phyloP scores from a whole-genome alignment of 2,329 filamentous ascomycete genomes.

The Remersonia thermophila region DNA sequence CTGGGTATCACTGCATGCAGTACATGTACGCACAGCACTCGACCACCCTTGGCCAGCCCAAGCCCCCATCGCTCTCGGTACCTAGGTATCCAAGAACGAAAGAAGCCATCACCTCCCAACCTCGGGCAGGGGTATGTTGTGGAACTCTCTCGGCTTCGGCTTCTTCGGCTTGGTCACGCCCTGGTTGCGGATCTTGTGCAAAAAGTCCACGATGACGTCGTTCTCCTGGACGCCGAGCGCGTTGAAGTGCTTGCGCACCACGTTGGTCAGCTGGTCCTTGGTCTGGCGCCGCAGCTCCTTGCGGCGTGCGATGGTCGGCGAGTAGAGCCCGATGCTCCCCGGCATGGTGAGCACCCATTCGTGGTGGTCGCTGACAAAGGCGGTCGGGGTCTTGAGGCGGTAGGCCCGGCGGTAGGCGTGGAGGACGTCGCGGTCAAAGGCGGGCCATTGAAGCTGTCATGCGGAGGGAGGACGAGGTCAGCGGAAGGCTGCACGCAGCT shows the following conservation, averaged over 20 bases:
- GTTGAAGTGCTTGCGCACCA: conserved; percentile 75
- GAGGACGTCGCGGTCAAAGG: conserved; percentile 54
- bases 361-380: conserved; percentile 54
- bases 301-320: conserved; percentile 61
- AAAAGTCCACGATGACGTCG: conserved; percentile 68
- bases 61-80: conserved; percentile 8
- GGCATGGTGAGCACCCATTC: conserved; percentile 49
- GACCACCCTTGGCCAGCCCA: no score
- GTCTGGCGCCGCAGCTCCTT: conserved; percentile 53
- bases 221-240: conserved; percentile 66
- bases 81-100: no score
- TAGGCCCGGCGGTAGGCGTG: conserved; percentile 67
- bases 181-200: conserved; percentile 56
- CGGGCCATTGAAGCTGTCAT: conserved; percentile 49
- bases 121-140: no score
- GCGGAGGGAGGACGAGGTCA: background rate
- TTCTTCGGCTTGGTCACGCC: conserved; percentile 29
- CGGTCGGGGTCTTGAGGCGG: conserved; percentile 55
- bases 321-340: conserved; percentile 55
- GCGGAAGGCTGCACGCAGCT: conserved; percentile 5
- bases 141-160: background rate
- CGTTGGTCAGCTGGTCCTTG: conserved; percentile 59
- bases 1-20: background rate
- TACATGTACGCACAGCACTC: no score
- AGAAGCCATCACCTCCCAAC: no score